Conservation (phyloP, 306 rosid species). For the Pyrus bretschneideri region DNA sequence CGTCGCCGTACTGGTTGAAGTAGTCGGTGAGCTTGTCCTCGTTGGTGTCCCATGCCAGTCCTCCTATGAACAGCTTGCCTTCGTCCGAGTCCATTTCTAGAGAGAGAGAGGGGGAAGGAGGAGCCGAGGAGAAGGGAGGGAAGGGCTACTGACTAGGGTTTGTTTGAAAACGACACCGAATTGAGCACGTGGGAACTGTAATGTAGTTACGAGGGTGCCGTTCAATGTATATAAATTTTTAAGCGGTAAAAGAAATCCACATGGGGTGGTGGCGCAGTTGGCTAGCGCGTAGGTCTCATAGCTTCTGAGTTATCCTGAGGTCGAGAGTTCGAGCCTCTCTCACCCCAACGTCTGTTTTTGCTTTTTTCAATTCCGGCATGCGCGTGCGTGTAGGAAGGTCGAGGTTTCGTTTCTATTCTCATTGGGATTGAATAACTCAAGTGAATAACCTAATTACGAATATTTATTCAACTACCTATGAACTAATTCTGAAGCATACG, state of each 20-base stretch:
- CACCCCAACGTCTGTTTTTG: constrained; percentile 26
- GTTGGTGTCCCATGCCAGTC: constrained; percentile 60
- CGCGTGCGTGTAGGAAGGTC: too few relatives aligned
- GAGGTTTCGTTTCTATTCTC: too few relatives aligned
- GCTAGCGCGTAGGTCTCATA: constrained; percentile 85
- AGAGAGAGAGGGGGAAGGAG: constrained; percentile 3
- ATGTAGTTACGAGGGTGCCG: neutral
- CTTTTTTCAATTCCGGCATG: too few relatives aligned
- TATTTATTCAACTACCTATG: too few relatives aligned
- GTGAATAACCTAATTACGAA: too few relatives aligned
- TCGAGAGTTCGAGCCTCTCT: constrained; percentile 86
- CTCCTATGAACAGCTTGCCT: constrained; percentile 55
- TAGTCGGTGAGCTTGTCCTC: constrained; percentile 48
- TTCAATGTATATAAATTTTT: accelerated
- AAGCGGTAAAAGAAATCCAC: accelerated
- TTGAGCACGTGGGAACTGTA: neutral
- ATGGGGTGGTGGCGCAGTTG: constrained; percentile 73
- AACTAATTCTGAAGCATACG: too few relatives aligned
- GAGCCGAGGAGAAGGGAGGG: neutral
- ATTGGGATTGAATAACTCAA: too few relatives aligned
- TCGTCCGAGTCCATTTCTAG: constrained; percentile 50
- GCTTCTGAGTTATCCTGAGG: constrained; percentile 64
- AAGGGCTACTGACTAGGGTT: constrained; percentile 22
- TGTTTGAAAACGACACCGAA: constrained; percentile 19
- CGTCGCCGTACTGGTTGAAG: constrained; percentile 49